Percentiles rank a stretch among this genome's conserved stretches.
Conservation (phyloP, 495 filamentous ascomycete species). For the Penicillium maclennaniae region DNA sequence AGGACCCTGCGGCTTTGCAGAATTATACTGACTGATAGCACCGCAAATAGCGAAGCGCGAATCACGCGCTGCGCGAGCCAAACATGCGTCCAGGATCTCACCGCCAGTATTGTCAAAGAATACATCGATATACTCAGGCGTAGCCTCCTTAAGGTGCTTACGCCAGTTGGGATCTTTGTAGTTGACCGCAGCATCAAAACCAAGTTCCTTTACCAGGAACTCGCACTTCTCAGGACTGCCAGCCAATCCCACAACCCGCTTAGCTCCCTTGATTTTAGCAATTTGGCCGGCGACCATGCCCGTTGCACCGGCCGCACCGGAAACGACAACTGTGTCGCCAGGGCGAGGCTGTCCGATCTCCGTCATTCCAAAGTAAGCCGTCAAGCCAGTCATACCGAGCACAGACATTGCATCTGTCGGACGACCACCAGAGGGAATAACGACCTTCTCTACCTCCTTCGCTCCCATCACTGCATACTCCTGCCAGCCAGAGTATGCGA, state of each 20-base stretch:
- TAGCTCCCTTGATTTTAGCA: slow-evolving; percentile 57
- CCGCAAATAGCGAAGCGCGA: slow-evolving; percentile 53
- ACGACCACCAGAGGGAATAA: slow-evolving; percentile 44
- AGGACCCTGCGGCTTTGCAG: slow-evolving; percentile 42
- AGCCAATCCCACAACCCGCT: slow-evolving; percentile 49
- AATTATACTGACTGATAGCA: slow-evolving; percentile 52
- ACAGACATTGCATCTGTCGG: slow-evolving; percentile 59
- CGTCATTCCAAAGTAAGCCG: slow-evolving; percentile 65
- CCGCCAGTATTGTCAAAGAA: slow-evolving; percentile 58
- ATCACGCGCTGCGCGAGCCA: slow-evolving; percentile 43
- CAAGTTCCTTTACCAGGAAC: slow-evolving; percentile 46
- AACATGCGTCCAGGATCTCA: slow-evolving; percentile 52
- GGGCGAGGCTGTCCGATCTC: slow-evolving; percentile 53
- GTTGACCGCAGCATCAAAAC: slow-evolving; percentile 51
- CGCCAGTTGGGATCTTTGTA: slow-evolving; percentile 55
- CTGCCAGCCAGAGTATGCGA: slow-evolving; percentile 54
- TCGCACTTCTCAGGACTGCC: slow-evolving; percentile 48
- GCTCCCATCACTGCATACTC: slow-evolving; percentile 54
- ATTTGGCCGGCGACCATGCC: slow-evolving; percentile 68
- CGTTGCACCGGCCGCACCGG: slow-evolving; percentile 67
- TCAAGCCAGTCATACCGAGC: slow-evolving; percentile 56
- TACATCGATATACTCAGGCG: slow-evolving; percentile 52
- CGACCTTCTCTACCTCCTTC: slow-evolving; percentile 40
- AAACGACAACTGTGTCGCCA: slow-evolving; percentile 64
- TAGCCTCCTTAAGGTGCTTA: slow-evolving; percentile 43